phyloP scores from a whole-genome alignment of 2,329 filamentous ascomycete species.

The Aspergillus ochraceus region DNA sequence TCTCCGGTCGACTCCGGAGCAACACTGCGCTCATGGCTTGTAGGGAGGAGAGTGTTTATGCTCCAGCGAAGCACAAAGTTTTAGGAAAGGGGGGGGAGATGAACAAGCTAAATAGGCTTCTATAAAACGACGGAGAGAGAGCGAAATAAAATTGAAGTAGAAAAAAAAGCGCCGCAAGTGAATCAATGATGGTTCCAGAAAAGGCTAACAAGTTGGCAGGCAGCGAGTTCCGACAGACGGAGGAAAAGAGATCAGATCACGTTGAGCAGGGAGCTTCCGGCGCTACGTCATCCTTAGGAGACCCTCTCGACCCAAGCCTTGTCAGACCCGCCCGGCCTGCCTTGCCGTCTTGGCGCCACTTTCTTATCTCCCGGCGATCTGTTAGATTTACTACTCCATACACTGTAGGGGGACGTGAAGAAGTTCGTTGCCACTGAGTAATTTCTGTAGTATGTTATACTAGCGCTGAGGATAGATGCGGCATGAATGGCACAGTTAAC shows the following conservation, averaged over 20 bases:
- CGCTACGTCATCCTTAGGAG: conserved; percentile 6
- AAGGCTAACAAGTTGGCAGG: conserved; percentile 1
- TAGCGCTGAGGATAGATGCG: neutral
- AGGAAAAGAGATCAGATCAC: conserved; percentile 6
- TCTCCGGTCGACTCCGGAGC: conserved; percentile 30
- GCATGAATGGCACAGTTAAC: neutral
- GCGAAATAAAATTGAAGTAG: conserved; percentile 1
- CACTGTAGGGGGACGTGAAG: no score
- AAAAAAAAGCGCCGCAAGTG: neutral
- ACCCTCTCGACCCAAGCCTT: conserved; percentile 1
- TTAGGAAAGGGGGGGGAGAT: conserved; percentile 6
- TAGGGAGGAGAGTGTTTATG: neutral
- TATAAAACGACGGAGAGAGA: neutral
- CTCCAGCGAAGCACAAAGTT: neutral
- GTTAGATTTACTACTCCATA: no score
- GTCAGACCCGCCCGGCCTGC: conserved; percentile 7
- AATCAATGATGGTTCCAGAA: conserved; percentile 1
- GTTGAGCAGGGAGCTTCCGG: neutral
- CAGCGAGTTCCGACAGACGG: conserved; percentile 4
- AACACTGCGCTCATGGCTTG: conserved; percentile 33
- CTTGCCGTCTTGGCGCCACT: conserved; percentile 3
- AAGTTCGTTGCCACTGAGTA: no score
- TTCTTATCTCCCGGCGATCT: no score
- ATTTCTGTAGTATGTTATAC: neutral
- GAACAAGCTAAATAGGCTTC: conserved; percentile 2